Percentiles rank a stretch among this genome's conserved stretches.
phyloP scores from a whole-genome alignment of 1,139 yeast species.

The Kodamaea suecica region DNA sequence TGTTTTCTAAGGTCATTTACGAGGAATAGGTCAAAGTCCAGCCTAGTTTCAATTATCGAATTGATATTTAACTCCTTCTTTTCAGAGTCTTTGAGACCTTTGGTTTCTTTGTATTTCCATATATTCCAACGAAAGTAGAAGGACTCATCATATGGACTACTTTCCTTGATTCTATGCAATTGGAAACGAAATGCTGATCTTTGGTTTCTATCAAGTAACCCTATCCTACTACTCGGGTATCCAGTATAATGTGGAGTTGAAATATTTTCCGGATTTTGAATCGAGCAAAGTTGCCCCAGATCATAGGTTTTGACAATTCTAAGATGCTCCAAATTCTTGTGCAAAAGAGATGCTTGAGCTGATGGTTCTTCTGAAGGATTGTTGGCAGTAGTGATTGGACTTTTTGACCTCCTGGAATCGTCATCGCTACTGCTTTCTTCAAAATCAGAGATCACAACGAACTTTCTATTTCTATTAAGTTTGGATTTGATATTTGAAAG shows the following conservation, averaged over 20 bases:
- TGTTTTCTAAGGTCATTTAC: conserved; percentile 2
- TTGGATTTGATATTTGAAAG: not conserved
- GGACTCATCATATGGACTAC: conserved; percentile 3
- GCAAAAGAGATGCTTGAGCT: too few relatives aligned
- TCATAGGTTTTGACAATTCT: too few relatives aligned
- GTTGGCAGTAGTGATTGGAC: too few relatives aligned
- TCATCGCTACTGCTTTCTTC: not conserved
- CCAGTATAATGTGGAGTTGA: not conserved
- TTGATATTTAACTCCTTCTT: conserved; percentile 3
- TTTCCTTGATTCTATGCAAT: conserved; percentile 1
- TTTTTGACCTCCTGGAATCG: too few relatives aligned
- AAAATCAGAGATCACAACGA: not conserved
- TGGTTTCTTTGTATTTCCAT: conserved; percentile 7
- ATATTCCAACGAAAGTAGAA: conserved; percentile 13
- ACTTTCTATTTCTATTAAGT: too few relatives aligned
- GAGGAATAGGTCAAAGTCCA: conserved; percentile 7
- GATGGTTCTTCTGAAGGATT: too few relatives aligned
- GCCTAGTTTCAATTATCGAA: conserved; percentile 6
- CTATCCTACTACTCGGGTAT: conserved; percentile 9
- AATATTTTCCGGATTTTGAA: not conserved
- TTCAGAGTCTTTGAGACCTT: not conserved
- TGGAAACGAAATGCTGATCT: conserved; percentile 9
- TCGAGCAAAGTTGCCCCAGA: too few relatives aligned
- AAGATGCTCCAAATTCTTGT: too few relatives aligned
- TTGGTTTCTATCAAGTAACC: conserved; percentile 8